Evolutionary conservation across 2,329 filamentous ascomycete genomes (phyloP), one percentile per base, ranked within the genome.

Genomic region (Colletotrichum brevisporum): DNA sequence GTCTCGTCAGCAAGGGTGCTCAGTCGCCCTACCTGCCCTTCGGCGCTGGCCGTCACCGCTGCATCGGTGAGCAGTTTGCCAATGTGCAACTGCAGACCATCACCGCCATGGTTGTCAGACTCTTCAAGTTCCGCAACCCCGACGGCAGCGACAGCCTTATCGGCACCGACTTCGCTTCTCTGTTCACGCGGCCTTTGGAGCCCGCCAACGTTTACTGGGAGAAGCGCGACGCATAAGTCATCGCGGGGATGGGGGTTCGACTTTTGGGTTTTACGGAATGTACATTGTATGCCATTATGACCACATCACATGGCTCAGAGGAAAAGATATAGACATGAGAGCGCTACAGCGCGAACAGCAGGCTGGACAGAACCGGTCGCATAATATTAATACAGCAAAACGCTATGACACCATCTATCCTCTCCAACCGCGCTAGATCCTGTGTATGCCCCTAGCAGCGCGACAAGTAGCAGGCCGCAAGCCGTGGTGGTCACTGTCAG

Each of bases 61-160:
- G 95, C 82, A 98, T 98, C 77, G 95, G 95, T 73, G 95, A 98
- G 86, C 94, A 97, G 77, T 98, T 98, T 80, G 95, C 95, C 74
- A 97, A 97, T 78, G 87, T 97, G 67, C 95, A 98, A 83, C 85
- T 98, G 71, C 92, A 95, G 78, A 94, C 94, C 52, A 97, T 98
- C 73, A 84, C 91, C 13, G 94, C 91, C 58, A 90, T 90, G 67
- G 83, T 95, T 73, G 92, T 97, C 48, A 88, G 94, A 57, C 79
- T 90, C 61, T 93, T 97, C 84, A 95, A 94, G 83, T 89, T 97
- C 79, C 86, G 87, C 76, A 97, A 94, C 75, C 79, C 90, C 2
- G 90, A 92, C 74, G 92, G 92, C n/a, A 89, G 87, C 78, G 83
- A 89, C 76, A 87, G 86, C 41, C 86, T 96, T 45, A 87, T 92